Evolutionary conservation across 228 moss, liverwort and hornwort genomes (phyloP).

Genomic region (Sphagnum magellanicum): DNA sequence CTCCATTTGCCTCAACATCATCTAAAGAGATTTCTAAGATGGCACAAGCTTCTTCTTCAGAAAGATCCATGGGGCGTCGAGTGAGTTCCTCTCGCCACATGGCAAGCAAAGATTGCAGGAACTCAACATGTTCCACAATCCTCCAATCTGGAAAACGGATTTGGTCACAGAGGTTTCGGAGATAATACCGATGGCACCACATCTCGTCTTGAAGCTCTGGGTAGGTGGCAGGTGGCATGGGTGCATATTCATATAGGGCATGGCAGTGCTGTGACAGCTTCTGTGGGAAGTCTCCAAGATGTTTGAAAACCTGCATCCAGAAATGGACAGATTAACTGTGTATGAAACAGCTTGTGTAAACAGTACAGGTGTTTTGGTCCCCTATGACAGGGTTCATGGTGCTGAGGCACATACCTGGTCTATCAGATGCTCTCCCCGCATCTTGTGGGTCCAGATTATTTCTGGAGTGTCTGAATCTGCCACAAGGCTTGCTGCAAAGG

Average conservation of each 20-base stretch:
- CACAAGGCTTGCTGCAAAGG: conserved; percentile 86
- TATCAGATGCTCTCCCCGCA: conserved; percentile 95
- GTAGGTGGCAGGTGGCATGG: conserved; percentile 98
- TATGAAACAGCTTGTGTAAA: neutral
- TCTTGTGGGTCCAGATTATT: conserved; percentile 98
- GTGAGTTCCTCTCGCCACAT: conserved; percentile 99
- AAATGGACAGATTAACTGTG: too few species aligned
- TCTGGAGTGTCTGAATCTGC: conserved; percentile 98
- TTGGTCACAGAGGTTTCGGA: conserved; percentile 94
- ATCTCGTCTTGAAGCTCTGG: conserved; percentile 99
- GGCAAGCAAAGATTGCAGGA: conserved; percentile 87
- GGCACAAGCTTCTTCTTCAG: conserved; percentile 97
- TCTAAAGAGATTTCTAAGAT: conserved; percentile 88
- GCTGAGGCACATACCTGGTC: conserved; percentile 58
- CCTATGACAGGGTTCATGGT: too few species aligned
- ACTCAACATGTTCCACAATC: conserved; percentile 98
- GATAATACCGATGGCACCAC: conserved; percentile 99
- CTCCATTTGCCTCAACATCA: conserved; percentile 58
- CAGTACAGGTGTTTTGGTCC: neutral
- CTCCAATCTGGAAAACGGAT: conserved; percentile 96
- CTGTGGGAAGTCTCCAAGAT: conserved; percentile 96
- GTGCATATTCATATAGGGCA: conserved; percentile 91
- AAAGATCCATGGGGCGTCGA: conserved; percentile 92
- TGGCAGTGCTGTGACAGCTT: conserved; percentile 98
- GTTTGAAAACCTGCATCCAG: conserved; percentile 69